These are phyloP conservation scores for Colletotrichum echinochloae DNA, from an alignment of 2,329 filamentous ascomycete species.

Conservation along the genomic window DNA sequence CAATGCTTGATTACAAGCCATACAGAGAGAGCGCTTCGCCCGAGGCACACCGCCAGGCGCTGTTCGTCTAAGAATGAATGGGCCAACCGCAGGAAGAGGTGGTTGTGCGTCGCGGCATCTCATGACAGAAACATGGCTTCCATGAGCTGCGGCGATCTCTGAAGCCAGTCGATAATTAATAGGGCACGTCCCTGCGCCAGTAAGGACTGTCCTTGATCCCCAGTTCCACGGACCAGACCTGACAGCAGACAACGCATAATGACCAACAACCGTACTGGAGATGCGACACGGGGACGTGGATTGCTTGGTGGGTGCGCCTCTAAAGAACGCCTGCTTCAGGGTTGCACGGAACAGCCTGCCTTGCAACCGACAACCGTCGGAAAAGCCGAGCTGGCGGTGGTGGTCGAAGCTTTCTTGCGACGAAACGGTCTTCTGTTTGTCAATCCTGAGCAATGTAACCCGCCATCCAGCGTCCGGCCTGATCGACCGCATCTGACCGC, in stretches of 20 bases:
- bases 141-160: conserved; percentile 30
- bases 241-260: conserved; percentile 17
- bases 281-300: conserved; percentile 21
- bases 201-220: conserved; percentile 5
- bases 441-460: conserved; percentile 7
- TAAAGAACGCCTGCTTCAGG: conserved; percentile 32
- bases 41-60: not conserved
- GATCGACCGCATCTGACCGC: not conserved
- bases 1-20: not conserved
- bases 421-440: conserved; percentile 20
- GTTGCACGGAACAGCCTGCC: conserved; percentile 31
- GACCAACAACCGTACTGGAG: not conserved
- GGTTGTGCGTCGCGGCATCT: conserved; percentile 23
- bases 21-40: not conserved
- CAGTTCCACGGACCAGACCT: conserved; percentile 8
- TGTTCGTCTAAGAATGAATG: not conserved
- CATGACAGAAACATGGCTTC: conserved; percentile 15
- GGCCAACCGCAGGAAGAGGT: not conserved
- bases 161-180: conserved; percentile 14
- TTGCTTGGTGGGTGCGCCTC: conserved; percentile 4
- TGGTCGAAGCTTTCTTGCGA: conserved; percentile 18
- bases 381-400: not conserved
- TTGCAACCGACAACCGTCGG: not conserved
- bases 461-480: not conserved
- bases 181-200: conserved; percentile 27